Evolutionary conservation across 148 eudicot species (phyloP).

Genomic region (Rhododendron vialii): DNA sequence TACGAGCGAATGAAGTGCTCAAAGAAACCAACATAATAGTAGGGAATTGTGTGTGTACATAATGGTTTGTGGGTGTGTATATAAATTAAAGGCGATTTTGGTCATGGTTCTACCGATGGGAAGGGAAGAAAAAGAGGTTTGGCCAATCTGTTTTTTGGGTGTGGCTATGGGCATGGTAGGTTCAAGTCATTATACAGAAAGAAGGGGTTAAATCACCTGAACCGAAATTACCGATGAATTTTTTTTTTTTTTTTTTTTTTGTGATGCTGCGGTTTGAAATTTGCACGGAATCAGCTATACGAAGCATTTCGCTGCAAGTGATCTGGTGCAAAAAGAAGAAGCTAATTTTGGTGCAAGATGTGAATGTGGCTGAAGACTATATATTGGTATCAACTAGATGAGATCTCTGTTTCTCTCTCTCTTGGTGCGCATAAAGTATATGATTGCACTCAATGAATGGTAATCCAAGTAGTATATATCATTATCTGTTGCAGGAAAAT

Average conservation of each 20-base stretch:
- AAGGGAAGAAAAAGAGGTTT: neutral
- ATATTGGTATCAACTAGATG: neutral
- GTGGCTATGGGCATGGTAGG: neutral
- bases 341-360: too few relatives aligned
- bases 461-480: neutral
- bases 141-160: neutral
- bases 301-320: neutral
- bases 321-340: neutral
- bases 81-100: neutral
- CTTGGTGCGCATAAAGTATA: neutral
- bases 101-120: neutral
- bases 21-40: neutral
- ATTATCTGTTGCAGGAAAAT: neutral
- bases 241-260: accelerated
- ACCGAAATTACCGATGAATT: too few relatives aligned
- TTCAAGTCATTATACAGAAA: neutral
- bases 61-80: neutral
- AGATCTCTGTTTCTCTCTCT: neutral
- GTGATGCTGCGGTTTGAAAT: neutral
- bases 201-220: too few relatives aligned
- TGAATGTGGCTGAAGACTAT: neutral
- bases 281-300: neutral
- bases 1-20: constrained; percentile 2
- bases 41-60: neutral
- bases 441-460: neutral